phyloP scores from a whole-genome alignment of 2,329 filamentous ascomycete species.

The Fusarium sp. region DNA sequence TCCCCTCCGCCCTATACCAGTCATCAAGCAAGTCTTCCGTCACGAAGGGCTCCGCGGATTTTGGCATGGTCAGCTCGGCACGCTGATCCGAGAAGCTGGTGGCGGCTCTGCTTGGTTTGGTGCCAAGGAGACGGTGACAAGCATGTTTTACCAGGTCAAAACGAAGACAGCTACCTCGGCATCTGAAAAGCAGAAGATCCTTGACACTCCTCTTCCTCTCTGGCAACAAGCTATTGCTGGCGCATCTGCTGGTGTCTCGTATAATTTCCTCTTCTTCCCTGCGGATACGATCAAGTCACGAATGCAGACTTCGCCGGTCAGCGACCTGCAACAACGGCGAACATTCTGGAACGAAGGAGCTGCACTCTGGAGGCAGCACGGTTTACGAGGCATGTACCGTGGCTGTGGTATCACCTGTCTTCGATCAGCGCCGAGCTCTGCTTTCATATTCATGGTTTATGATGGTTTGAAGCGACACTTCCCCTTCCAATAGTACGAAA shows the following conservation, averaged over 20 bases:
- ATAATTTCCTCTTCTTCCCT: conserved; percentile 98
- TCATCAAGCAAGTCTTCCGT: conserved; percentile 85
- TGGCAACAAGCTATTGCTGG: conserved; percentile 92
- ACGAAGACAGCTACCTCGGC: conserved; percentile 58
- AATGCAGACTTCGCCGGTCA: conserved; percentile 90
- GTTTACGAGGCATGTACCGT: conserved; percentile 88
- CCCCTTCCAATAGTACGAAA: conserved; percentile 57
- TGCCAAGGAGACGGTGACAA: conserved; percentile 84
- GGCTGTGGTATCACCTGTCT: conserved; percentile 95
- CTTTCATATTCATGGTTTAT: conserved; percentile 97
- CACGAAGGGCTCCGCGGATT: conserved; percentile 89
- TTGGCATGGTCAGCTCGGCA: conserved; percentile 96
- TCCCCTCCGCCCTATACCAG: conserved; percentile 74
- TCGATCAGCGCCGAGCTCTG: conserved; percentile 93
- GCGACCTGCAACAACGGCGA: conserved; percentile 67
- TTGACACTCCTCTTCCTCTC: conserved; percentile 75
- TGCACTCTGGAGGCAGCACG: conserved; percentile 85
- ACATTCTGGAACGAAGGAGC: conserved; percentile 82
- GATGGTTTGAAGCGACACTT: conserved; percentile 85
- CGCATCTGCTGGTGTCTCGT: conserved; percentile 89
- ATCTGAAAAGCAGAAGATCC: conserved; percentile 59
- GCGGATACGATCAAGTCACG: conserved; percentile 97
- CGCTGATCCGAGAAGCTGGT: conserved; percentile 92
- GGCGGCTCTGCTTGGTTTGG: conserved; percentile 97
- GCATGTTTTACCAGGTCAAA: conserved; percentile 76